Evolutionary conservation across 2,329 filamentous ascomycete genomes (phyloP).

Genomic region (Talaromyces sp.): DNA sequence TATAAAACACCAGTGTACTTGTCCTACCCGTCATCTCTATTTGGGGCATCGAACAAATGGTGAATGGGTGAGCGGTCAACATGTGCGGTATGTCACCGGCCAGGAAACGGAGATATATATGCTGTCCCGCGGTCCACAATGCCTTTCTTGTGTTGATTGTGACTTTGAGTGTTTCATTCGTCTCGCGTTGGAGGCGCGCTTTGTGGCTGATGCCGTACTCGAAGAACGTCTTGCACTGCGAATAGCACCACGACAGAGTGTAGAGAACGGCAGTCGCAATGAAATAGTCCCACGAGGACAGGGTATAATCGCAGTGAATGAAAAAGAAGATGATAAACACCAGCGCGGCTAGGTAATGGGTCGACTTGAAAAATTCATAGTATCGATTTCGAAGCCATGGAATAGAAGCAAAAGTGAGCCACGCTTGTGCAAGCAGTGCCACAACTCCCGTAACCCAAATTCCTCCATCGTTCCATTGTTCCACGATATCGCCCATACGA

Average conservation of each 20-base stretch:
- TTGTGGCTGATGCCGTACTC: constrained; percentile 48
- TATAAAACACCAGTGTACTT: constrained; percentile 51
- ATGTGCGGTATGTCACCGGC: constrained; percentile 44
- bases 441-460: constrained; percentile 55
- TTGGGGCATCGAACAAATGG: constrained; percentile 53
- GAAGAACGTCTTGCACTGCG: constrained; percentile 47
- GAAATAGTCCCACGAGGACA: constrained; percentile 61
- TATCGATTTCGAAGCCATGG: constrained; percentile 45
- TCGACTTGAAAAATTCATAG: constrained; percentile 61
- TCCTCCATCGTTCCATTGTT: constrained; percentile 43
- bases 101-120: constrained; percentile 59
- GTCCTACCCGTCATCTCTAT: constrained; percentile 50
- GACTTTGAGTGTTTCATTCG: constrained; percentile 44
- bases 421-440: constrained; percentile 52
- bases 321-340: constrained; percentile 59
- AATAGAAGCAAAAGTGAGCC: constrained; percentile 47
- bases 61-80: constrained; percentile 62
- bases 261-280: constrained; percentile 55
- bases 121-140: constrained; percentile 60
- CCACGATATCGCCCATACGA: constrained; percentile 45
- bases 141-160: constrained; percentile 48
- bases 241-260: constrained; percentile 45
- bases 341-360: constrained; percentile 51
- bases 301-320: constrained; percentile 55
- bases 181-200: constrained; percentile 51